phyloP scores from a whole-genome alignment of 2,329 filamentous ascomycete genomes.

The Tolypocladium tundrense region DNA sequence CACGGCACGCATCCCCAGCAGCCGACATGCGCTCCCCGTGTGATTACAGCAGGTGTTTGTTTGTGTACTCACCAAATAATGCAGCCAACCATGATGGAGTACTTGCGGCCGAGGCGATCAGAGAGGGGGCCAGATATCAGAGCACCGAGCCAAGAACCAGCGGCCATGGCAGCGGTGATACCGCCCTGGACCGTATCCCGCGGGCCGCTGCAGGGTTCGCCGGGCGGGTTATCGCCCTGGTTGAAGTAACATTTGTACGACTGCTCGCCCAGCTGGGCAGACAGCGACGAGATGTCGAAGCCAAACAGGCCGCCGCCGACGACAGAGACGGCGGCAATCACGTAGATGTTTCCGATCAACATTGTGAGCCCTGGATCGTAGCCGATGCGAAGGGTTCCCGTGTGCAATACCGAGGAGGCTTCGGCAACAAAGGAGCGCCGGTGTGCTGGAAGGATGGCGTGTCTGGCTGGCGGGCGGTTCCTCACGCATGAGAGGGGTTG shows the following conservation, averaged over 20 bases:
- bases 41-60: too few relatives aligned
- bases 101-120: slow-evolving; percentile 38
- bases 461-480: neutral
- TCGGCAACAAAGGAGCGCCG: neutral
- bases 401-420: neutral
- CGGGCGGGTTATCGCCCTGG: slow-evolving; percentile 20
- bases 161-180: slow-evolving; percentile 41
- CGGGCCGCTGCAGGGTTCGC: slow-evolving; percentile 21
- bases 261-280: slow-evolving; percentile 28
- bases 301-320: slow-evolving; percentile 35
- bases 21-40: neutral
- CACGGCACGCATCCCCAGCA: neutral
- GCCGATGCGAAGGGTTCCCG: neutral
- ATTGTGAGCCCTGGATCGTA: slow-evolving; percentile 7
- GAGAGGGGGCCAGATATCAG: slow-evolving; percentile 37
- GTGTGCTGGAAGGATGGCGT: neutral
- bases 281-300: slow-evolving; percentile 49
- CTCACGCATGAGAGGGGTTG: neutral
- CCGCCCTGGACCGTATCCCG: slow-evolving; percentile 36
- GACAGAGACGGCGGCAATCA: slow-evolving; percentile 24
- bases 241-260: slow-evolving; percentile 29
- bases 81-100: slow-evolving; percentile 38
- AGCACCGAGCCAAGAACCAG: slow-evolving; percentile 40
- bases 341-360: slow-evolving; percentile 23
- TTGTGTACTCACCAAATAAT: slow-evolving; percentile 34